Base-by-base conservation (phyloP, 2,329 filamentous ascomycete species). In the Diaporthe vexans region DNA sequence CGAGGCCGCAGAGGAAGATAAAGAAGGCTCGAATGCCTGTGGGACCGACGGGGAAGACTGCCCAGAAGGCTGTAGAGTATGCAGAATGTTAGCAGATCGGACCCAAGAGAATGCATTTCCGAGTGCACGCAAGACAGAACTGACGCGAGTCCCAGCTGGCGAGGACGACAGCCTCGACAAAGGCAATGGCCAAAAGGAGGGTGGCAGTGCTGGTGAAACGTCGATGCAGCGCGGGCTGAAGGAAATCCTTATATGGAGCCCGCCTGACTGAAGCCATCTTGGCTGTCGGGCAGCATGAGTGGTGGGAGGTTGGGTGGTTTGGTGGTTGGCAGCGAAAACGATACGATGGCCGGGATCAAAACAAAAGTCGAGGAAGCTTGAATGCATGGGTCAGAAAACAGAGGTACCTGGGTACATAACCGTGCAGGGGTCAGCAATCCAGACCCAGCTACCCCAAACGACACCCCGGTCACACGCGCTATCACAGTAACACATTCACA, bases 221-320 rank as follows among this genome's bases (percentile, higher is more conserved):
- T 79, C 94, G 90, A 83, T 98, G 96, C 77, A 98, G 87, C 70
- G 94, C 92, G 67, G 96, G 95, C 76, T 96, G 97, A 78, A 98
- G 86, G 83, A 97, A 97, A 85, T 98, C 94, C 87, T 95, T 93
- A 85, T 98, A 97, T 65, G 89, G 87, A 79, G 86, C 85, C 81
- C 82, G 89, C 88, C 87, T 91, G 85, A 86, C 88, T 81, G 84
- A 86, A 80, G 88, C 85, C 88, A 91, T 91, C 67, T 81, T 85
- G 79, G 82, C 83, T 82, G 58, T 63, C 46, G 83, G 80, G 81
- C 85, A 87, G 88, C 82, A 80, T 85, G 13, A 48, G 37, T 11
- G 37, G 56, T 57, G 29, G 73, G n/a, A 37, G n/a, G 37, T 63
- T 65, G 48, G 73, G n/a, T 35, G 37, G 11, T 63, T 46, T 37